Conservation (phyloP, 306 rosid species). For the Lotus japonicus region DNA sequence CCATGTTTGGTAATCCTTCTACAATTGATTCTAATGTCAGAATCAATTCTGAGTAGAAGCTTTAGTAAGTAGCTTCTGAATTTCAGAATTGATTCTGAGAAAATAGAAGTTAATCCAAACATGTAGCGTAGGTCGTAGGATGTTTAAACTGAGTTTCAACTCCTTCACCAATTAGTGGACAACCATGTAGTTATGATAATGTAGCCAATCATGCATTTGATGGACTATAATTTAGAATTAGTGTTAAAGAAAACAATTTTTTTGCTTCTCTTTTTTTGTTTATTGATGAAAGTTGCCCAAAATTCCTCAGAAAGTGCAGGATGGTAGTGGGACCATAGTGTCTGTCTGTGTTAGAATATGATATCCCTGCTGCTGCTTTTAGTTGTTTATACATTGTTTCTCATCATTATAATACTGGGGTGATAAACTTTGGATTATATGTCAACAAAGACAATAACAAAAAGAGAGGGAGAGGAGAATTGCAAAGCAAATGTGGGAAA, state of each 20-base stretch:
- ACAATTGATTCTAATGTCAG: no score
- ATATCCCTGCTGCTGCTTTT: constrained; percentile 3
- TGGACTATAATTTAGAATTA: constrained; percentile 13
- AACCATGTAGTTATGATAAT: neutral
- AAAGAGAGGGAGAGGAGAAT: neutral
- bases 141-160: neutral
- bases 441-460: constrained; percentile 21
- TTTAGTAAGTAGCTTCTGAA: no score
- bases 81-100: no score
- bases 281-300: neutral
- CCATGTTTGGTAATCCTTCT: neutral
- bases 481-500: neutral
- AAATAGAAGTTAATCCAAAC: no score
- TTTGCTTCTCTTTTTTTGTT: constrained; percentile 18
- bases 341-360: constrained; percentile 8
- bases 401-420: neutral
- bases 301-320: constrained; percentile 12
- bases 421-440: constrained; percentile 21
- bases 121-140: constrained; percentile 1
- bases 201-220: constrained; percentile 19
- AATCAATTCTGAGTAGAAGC: no score
- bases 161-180: constrained; percentile 5
- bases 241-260: constrained; percentile 12
- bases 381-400: constrained; percentile 1
- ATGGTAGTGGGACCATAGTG: constrained; percentile 13